These are phyloP conservation scores for Hypoxylon sp. DNA, from an alignment of 2,329 filamentous ascomycete species.

Conservation along the genomic window DNA sequence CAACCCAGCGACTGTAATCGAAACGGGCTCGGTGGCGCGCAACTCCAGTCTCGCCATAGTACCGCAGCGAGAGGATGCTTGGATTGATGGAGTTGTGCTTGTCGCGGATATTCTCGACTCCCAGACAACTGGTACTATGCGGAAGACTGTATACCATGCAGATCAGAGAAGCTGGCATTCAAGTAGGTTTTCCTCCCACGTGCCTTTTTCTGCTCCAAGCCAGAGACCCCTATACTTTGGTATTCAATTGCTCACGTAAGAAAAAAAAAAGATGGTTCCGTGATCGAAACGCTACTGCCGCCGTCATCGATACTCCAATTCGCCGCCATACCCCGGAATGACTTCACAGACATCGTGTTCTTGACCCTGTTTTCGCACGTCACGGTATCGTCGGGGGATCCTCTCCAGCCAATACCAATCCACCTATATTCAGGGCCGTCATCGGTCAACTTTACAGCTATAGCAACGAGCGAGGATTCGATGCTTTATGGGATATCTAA, in stretches of 20 bases:
- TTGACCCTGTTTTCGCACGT: slow-evolving; percentile 15
- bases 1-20: slow-evolving; percentile 1
- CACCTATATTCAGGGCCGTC: slow-evolving; percentile 16
- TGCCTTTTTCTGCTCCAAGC: neutral
- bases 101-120: slow-evolving; percentile 11
- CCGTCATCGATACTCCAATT: slow-evolving; percentile 21
- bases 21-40: neutral
- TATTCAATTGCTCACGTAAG: neutral
- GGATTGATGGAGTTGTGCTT: neutral
- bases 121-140: slow-evolving; percentile 12
- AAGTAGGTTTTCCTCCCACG: neutral
- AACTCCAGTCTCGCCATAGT: slow-evolving; percentile 29
- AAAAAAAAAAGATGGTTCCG: slow-evolving; percentile 1
- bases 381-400: slow-evolving; percentile 9
- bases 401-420: slow-evolving; percentile 5
- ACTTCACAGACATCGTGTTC: slow-evolving; percentile 13
- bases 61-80: slow-evolving; percentile 11
- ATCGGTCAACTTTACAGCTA: slow-evolving; percentile 30
- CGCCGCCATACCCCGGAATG: slow-evolving; percentile 18
- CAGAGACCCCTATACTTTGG: neutral
- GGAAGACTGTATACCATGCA: slow-evolving; percentile 7
- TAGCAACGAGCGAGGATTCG: slow-evolving; percentile 26
- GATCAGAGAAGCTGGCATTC: neutral
- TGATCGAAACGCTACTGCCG: slow-evolving; percentile 7
- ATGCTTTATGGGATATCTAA: slow-evolving; percentile 31